phyloP scores from a whole-genome alignment of 2,329 filamentous ascomycete species.

The Cladorrhinum sp. region DNA sequence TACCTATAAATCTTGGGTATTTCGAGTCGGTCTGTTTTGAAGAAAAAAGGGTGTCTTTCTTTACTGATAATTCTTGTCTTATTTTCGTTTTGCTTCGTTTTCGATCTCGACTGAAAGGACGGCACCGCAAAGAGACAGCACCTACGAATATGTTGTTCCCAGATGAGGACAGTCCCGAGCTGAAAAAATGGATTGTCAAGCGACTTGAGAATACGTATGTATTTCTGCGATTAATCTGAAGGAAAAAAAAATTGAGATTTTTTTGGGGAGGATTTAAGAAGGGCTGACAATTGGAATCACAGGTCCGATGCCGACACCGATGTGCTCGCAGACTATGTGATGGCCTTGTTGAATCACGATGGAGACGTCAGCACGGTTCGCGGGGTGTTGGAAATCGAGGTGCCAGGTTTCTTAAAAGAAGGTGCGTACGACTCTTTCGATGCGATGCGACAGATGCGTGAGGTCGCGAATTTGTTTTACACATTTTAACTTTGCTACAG shows the following conservation, averaged over 20 bases:
- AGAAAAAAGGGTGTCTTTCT: too few species aligned
- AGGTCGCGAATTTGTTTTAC: neutral
- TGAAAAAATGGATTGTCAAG: conserved; percentile 77
- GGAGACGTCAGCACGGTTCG: conserved; percentile 63
- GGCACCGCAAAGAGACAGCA: neutral
- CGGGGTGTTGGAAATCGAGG: conserved; percentile 66
- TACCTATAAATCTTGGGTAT: too few species aligned
- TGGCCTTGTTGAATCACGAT: conserved; percentile 71
- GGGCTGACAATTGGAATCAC: neutral
- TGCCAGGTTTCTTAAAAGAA: conserved; percentile 72
- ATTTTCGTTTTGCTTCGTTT: too few species aligned
- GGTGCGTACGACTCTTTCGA: conserved; percentile 38
- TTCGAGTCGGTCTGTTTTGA: too few species aligned
- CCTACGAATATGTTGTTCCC: conserved; percentile 59
- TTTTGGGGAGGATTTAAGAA: neutral
- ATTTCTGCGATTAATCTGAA: too few species aligned
- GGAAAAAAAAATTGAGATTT: neutral
- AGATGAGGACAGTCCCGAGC: conserved; percentile 57
- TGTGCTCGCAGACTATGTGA: conserved; percentile 80
- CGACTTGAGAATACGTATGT: conserved; percentile 71
- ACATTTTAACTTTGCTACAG: neutral
- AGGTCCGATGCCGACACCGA: conserved; percentile 68
- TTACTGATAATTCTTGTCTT: too few species aligned
- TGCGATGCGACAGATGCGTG: neutral
- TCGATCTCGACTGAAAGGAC: neutral